Evolutionary conservation across 257 asterid species (phyloP), one percentile per base, ranked within the genome.

Genomic region (Ballota nigra): DNA sequence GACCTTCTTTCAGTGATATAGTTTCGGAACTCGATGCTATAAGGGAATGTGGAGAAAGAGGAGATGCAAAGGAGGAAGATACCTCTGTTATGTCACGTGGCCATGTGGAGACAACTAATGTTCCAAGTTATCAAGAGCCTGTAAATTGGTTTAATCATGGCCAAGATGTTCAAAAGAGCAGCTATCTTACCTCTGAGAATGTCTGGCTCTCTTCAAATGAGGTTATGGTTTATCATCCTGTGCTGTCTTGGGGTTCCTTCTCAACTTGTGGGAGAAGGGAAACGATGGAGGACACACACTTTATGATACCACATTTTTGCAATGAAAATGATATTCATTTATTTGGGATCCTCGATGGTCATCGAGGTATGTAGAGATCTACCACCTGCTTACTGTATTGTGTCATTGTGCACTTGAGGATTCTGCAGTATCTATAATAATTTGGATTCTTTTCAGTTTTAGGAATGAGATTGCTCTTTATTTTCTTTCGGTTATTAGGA

Each of bases 261-360:
- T 84, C 98, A 62, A 84, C 93, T 71, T 88, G 98, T 75, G 99
- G 99, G 81, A 86, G 92, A 83, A 86, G 98, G 83, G 98, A 94
- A 84, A 81, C 90, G 33, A 94, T 94, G 98, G 98, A 94, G 83
- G 98, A 91, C 45, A 82, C 85, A 8, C 96, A 88, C 84, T 86
- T 88, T 81, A 78, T 94, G 72, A 69, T 86, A 60, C 95, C 98
- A 23, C 74, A 77, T 41, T 57, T 91, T 66, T 83, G 82, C 75
- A 71, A 82, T 66, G 84, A 82, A 75, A 71, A 77, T 47, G 84
- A 76, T 77, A 74, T 91, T 57, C 96, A 94, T 81, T 72, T 84
- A 12, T 94, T 91, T 66, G 98, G 97, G 66, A 84, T 94, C 78
- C 86, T 94, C 60, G 97, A 94, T 80, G 98, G 98, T 45, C 98